Base-by-base conservation (phyloP, 805 yeast genomes). In the Metahyphopichia silvanorum region DNA sequence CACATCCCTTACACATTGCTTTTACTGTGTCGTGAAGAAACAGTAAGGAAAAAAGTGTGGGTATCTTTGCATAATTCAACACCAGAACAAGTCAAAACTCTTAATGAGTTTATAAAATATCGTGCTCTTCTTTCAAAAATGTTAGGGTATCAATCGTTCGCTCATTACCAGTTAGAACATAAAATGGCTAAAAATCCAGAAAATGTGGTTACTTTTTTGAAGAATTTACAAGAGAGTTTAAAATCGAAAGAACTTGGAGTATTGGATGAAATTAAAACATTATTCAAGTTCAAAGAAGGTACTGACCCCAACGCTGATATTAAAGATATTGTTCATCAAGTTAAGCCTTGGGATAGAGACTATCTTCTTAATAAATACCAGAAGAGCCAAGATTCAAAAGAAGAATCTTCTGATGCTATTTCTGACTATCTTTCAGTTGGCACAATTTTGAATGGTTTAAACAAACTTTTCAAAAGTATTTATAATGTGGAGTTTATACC, bases 311-410 rank as follows among this genome's bases (percentile, higher is more conserved):
- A 42, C 8, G 22, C 25, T 1, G 25, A 38, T 11, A 10, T 38
- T 18, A 43, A 43, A 21, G 44, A 46, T 18, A 16, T 27, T 19
- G 67, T 61, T 35, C 61, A 59, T 12, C 54, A 57, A 9, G 69
- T 88, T 20, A 74, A 77, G 38, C 96, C 96, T 1, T 93, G 98
- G 98, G 98, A 93, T 56, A 72, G 95, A 39, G 95, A 88, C 42
- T 89, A 74, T 38, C 42, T 74, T 16, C 45, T 64, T 21, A 35
- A 43, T 4, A 48, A 54, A 30, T 37, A 47, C 6, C 53, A 50
- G 22, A 29, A 43, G 29, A 38, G 32, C 15, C 9, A 29, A 25
- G 21, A 31, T 14, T 11, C 48, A 54, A 12, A 54, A 0, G 51
- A 45, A 16, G 18, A 18, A 5, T 7, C 20, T 40, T 15, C 33